Evolutionary conservation across 352 stramenopile species (phyloP).

Genomic region (Peronospora destructor): DNA sequence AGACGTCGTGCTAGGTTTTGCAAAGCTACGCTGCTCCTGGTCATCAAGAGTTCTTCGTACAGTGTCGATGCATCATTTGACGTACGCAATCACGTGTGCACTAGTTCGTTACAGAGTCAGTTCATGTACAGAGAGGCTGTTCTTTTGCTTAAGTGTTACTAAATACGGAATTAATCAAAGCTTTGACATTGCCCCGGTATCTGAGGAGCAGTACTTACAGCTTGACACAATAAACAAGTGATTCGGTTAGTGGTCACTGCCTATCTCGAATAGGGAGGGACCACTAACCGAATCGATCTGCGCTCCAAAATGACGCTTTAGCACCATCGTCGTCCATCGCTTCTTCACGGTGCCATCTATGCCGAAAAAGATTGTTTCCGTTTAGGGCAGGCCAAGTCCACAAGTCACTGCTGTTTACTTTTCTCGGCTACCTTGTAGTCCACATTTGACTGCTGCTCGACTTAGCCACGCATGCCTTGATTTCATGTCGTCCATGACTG

Average conservation of each 20-base stretch:
- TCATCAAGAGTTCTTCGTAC: too few species aligned
- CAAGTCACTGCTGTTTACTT: constrained; percentile 68
- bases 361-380: constrained; percentile 45
- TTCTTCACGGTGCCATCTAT: constrained; percentile 28
- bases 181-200: too few species aligned
- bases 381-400: constrained; percentile 48
- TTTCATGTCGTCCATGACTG: constrained; percentile 89
- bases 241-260: constrained; percentile 25
- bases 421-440: constrained; percentile 70
- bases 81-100: too few species aligned
- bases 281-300: constrained; percentile 65
- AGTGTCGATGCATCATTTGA: too few species aligned
- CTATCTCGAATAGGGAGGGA: constrained; percentile 13
- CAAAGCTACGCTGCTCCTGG: constrained; percentile 19
- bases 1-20: constrained; percentile 38
- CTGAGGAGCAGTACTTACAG: constrained; percentile 30
- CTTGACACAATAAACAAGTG: constrained; percentile 54
- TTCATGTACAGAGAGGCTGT: too few species aligned
- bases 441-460: constrained; percentile 86
- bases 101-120: too few species aligned
- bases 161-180: too few species aligned
- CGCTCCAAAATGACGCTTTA: constrained; percentile 73
- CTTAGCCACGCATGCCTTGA: constrained; percentile 72
- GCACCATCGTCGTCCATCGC: constrained; percentile 54
- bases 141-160: too few species aligned